These are phyloP conservation scores for Botrytis fragariae DNA, from an alignment of 2,329 filamentous ascomycete species.

Conservation along the genomic window DNA sequence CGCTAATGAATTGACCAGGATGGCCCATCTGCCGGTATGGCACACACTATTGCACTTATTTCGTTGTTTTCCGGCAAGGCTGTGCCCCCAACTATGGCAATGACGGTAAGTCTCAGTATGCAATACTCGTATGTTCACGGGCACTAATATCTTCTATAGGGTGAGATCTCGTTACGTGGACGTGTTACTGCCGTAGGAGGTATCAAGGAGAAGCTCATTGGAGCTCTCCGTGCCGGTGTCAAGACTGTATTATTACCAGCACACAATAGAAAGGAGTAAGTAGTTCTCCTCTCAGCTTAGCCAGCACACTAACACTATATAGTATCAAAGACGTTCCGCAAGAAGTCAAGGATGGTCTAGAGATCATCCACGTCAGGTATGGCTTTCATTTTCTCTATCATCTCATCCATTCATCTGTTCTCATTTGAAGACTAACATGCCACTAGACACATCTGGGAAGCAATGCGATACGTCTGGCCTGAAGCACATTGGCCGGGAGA, in stretches of 20 bases:
- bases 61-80: constrained; percentile 82
- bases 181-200: constrained; percentile 92
- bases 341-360: constrained; percentile 82
- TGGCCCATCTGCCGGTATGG: constrained; percentile 81
- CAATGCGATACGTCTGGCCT: constrained; percentile 87
- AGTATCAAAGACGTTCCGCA: constrained; percentile 78
- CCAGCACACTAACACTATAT: constrained; percentile 24
- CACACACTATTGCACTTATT: constrained; percentile 90
- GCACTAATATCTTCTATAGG: constrained; percentile 36
- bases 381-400: constrained; percentile 37
- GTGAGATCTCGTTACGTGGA: constrained; percentile 76
- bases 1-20: constrained; percentile 55
- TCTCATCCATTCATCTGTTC: constrained; percentile 7
- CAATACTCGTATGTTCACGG: constrained; percentile 8
- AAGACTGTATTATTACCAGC: constrained; percentile 88
- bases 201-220: constrained; percentile 98
- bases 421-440: constrained; percentile 1
- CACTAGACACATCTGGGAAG: constrained; percentile 86
- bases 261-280: constrained; percentile 79
- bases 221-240: constrained; percentile 86
- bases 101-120: constrained; percentile 65
- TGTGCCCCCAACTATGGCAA: constrained; percentile 88
- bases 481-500: constrained; percentile 81
- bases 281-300: background rate
- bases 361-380: constrained; percentile 87